A percentile compares a stretch with the other conserved stretches of the same genome.
Evolutionary conservation across 129 eudicot species (phyloP).

Genomic region (Cynara cardunculus): DNA sequence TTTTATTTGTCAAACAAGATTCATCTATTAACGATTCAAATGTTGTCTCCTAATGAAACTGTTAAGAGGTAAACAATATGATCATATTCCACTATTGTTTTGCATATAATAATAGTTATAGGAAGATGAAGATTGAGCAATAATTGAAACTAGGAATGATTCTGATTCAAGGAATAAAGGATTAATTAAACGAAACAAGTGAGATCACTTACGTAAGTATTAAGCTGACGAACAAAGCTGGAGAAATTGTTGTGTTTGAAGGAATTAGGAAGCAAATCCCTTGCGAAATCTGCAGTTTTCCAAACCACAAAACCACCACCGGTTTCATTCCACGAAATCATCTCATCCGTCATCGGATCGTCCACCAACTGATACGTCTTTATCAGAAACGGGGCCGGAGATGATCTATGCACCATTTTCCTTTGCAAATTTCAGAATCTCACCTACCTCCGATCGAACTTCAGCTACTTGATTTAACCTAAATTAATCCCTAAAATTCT

Average conservation of each 20-base stretch:
- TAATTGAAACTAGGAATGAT: not conserved
- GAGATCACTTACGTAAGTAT: slow-evolving; percentile 68
- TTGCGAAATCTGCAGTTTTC: slow-evolving; percentile 86
- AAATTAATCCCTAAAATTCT: not conserved
- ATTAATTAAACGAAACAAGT: not conserved
- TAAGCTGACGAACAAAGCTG: slow-evolving; percentile 91
- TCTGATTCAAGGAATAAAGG: not conserved
- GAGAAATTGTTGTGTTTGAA: slow-evolving; percentile 94
- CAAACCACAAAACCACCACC: slow-evolving; percentile 74
- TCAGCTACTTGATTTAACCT: slow-evolving; percentile 1
- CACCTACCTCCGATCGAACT: not conserved
- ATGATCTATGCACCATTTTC: slow-evolving; percentile 59
- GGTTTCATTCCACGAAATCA: slow-evolving; percentile 70
- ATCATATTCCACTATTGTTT: not conserved
- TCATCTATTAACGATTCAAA: no score
- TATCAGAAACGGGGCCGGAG: slow-evolving; percentile 75
- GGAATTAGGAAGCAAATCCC: slow-evolving; percentile 74
- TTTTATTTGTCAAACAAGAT: no score
- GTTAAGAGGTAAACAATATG: no score
- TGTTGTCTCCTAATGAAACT: no score
- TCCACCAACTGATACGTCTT: slow-evolving; percentile 86
- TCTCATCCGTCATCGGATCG: slow-evolving; percentile 62
- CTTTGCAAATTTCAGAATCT: not conserved
- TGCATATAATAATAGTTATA: not conserved
- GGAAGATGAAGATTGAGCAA: not conserved